A percentile compares a stretch with the other conserved stretches of the same genome.
phyloP scores from a whole-genome alignment of 140 eudicot species.

The Flaveria floridana region DNA sequence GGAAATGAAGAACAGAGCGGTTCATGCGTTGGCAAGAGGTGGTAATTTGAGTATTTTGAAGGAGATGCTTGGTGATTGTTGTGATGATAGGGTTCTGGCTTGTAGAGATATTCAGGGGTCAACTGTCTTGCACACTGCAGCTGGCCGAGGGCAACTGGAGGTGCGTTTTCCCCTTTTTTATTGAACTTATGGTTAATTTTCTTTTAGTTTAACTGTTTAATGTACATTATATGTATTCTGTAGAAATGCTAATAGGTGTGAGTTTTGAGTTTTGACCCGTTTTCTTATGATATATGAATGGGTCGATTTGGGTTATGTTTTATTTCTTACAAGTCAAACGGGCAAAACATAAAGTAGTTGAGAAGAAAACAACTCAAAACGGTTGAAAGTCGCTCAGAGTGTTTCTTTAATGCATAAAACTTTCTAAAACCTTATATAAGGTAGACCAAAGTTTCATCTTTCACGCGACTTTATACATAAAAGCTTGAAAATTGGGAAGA shows the following conservation, averaged over 20 bases:
- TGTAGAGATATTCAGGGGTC: slow-evolving; percentile 78
- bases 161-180: slow-evolving; percentile 32
- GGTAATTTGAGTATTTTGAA: slow-evolving; percentile 62
- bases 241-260: background rate
- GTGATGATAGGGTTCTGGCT: slow-evolving; percentile 43
- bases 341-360: background rate
- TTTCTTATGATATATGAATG: background rate
- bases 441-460: background rate
- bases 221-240: background rate
- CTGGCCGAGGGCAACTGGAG: slow-evolving; percentile 89
- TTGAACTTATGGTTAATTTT: background rate
- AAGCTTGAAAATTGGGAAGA: too few species aligned
- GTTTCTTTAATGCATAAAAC: slow-evolving; percentile 8
- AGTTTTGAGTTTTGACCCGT: background rate
- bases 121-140: slow-evolving; percentile 83
- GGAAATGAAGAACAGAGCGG: slow-evolving; percentile 87
- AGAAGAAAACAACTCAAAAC: background rate
- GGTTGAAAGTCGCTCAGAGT: background rate
- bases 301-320: slow-evolving; percentile 1
- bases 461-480: background rate
- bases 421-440: background rate
- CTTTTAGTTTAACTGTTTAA: background rate
- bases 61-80: slow-evolving; percentile 69
- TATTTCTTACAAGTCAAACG: background rate
- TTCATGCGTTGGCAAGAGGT: slow-evolving; percentile 94